These are phyloP conservation scores for Dactylellina parvicollis DNA, from an alignment of 2,329 filamentous ascomycete genomes.

Conservation along the genomic window DNA sequence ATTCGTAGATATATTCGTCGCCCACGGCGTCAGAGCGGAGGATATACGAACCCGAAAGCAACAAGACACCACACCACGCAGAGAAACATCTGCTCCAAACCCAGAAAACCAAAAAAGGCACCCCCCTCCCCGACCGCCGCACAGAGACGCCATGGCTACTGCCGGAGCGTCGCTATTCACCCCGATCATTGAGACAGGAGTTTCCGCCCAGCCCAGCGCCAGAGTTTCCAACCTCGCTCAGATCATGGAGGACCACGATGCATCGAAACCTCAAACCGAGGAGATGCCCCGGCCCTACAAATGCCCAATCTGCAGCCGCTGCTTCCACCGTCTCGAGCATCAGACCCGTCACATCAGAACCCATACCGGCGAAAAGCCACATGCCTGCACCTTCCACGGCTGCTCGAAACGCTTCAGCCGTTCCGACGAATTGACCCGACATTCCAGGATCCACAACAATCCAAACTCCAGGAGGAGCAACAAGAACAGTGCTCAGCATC, in stretches of 20 bases:
- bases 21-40: no score
- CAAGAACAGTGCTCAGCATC: conserved; percentile 68
- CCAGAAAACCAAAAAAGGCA: background rate
- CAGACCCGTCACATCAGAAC: conserved; percentile 92
- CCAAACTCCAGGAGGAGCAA: conserved; percentile 94
- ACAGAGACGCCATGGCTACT: conserved; percentile 41
- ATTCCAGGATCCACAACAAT: conserved; percentile 99
- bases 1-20: background rate
- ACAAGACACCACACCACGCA: no score
- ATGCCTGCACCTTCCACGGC: conserved; percentile 92
- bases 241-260: conserved; percentile 53
- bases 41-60: no score
- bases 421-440: conserved; percentile 93
- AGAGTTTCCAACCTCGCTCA: conserved; percentile 51
- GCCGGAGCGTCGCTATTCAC: conserved; percentile 51
- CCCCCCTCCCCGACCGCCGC: background rate
- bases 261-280: conserved; percentile 57
- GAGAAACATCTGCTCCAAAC: background rate
- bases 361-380: conserved; percentile 97
- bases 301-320: conserved; percentile 97
- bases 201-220: conserved; percentile 40
- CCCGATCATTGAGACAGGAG: conserved; percentile 52
- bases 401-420: conserved; percentile 98
- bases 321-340: conserved; percentile 96
- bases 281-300: conserved; percentile 97